Evolutionary conservation across 2,329 filamentous ascomycete genomes (phyloP).

Genomic region (Botrytis medusae): DNA sequence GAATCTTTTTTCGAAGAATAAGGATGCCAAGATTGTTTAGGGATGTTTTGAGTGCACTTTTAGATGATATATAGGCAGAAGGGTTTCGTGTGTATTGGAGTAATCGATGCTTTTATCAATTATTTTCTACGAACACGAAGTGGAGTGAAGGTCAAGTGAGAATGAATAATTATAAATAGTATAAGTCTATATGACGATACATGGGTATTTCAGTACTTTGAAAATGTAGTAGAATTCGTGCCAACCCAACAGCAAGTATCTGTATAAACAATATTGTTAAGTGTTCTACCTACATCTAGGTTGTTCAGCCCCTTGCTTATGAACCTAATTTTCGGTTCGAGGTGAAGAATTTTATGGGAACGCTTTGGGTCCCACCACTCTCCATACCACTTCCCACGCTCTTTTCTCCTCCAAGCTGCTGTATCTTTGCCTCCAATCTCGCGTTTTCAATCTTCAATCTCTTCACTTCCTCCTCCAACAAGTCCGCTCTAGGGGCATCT

Average conservation of each 20-base stretch:
- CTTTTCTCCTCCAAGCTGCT: neutral
- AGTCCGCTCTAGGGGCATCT: rapidly evolving
- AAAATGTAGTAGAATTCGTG: neutral
- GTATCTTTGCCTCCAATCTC: neutral
- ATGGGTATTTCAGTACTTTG: too few relatives aligned
- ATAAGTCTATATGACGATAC: neutral
- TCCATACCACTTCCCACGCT: too few relatives aligned
- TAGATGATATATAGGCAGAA: neutral
- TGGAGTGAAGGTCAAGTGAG: neutral
- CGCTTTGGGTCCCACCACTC: neutral
- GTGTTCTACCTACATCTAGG: neutral
- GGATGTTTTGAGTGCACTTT: rapidly evolving
- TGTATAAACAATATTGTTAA: neutral
- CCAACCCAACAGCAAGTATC: neutral
- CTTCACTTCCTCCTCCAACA: neutral
- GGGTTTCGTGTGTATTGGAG: neutral
- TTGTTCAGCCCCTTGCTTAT: too few relatives aligned
- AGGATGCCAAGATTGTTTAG: neutral
- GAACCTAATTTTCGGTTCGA: too few relatives aligned
- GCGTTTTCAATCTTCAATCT: neutral
- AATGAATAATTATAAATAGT: neutral
- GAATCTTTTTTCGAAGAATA: slow-evolving; percentile 7
- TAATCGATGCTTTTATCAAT: neutral
- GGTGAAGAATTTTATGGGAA: neutral
- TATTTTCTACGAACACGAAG: neutral